phyloP scores from a whole-genome alignment of 192 early-diverging fungal species.

The Coemansia sp. region DNA sequence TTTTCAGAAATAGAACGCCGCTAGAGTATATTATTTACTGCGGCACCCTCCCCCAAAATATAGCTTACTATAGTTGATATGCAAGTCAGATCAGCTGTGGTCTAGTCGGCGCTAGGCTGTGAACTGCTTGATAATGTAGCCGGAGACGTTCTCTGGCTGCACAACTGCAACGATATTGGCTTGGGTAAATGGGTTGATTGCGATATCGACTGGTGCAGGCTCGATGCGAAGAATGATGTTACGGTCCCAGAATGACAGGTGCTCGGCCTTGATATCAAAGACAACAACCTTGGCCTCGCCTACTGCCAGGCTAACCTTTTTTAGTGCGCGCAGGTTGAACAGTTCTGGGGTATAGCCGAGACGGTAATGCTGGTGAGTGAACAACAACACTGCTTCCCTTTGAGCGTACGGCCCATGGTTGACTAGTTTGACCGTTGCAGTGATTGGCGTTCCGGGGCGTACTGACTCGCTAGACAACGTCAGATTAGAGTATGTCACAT shows the following conservation, averaged over 20 bases:
- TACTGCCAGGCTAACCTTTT: slow-evolving; percentile 46
- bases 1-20: no score
- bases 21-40: no score
- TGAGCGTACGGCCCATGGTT: slow-evolving; percentile 47
- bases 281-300: slow-evolving; percentile 46
- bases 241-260: slow-evolving; percentile 35
- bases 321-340: slow-evolving; percentile 52
- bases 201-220: slow-evolving; percentile 25
- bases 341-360: slow-evolving; percentile 52
- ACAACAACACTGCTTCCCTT: slow-evolving; percentile 58
- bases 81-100: not conserved
- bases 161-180: slow-evolving; percentile 10
- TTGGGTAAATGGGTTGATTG: slow-evolving; percentile 25
- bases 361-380: slow-evolving; percentile 54
- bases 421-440: slow-evolving; percentile 36
- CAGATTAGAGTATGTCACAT: slow-evolving; percentile 53
- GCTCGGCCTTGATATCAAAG: slow-evolving; percentile 38
- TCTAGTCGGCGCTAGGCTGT: not conserved
- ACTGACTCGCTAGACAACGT: slow-evolving; percentile 12
- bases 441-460: not conserved
- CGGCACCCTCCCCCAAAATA: not conserved
- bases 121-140: slow-evolving; percentile 15
- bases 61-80: no score
- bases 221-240: slow-evolving; percentile 23
- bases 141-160: slow-evolving; percentile 7